A percentile compares a stretch with the other conserved stretches of the same genome.
Evolutionary conservation across 768 basidiomycete genomes (phyloP).

Genomic region (Sporobolomyces pararoseus): DNA sequence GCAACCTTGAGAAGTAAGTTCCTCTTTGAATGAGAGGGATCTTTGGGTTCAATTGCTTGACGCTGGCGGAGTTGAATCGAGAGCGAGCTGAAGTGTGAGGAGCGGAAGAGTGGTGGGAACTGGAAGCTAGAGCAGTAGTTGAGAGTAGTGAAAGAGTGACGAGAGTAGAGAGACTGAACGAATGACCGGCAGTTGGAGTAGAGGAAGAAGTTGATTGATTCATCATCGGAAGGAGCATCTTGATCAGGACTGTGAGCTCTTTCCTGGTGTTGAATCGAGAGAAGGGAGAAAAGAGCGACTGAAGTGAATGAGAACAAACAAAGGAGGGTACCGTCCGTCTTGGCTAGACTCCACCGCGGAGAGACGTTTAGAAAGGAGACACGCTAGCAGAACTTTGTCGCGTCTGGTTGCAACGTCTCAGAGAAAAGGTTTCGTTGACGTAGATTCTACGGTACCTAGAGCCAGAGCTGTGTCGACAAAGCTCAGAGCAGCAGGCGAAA

Average conservation of each 20-base stretch:
- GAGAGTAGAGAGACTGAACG: neutral
- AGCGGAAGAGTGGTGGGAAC: neutral
- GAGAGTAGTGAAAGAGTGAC: constrained; percentile 3
- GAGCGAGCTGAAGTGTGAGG: neutral
- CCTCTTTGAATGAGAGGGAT: constrained; percentile 8
- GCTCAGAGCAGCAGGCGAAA: no score
- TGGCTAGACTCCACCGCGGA: no score
- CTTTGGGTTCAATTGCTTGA: neutral
- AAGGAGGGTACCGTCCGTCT: no score
- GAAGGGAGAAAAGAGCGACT: neutral
- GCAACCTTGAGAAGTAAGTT: neutral
- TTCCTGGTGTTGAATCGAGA: neutral
- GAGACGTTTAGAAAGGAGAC: no score
- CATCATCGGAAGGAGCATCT: neutral
- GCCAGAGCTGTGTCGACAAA: no score
- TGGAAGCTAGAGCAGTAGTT: neutral
- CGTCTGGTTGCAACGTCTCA: no score
- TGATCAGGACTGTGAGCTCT: neutral
- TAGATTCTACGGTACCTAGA: no score
- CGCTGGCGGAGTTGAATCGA: neutral
- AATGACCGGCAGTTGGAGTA: neutral
- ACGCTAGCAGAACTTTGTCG: neutral
- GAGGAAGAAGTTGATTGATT: neutral
- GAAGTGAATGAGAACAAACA: neutral
- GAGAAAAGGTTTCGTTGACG: no score